phyloP scores from a whole-genome alignment of 345 rosid genomes.

The Dipteronia dyeriana region DNA sequence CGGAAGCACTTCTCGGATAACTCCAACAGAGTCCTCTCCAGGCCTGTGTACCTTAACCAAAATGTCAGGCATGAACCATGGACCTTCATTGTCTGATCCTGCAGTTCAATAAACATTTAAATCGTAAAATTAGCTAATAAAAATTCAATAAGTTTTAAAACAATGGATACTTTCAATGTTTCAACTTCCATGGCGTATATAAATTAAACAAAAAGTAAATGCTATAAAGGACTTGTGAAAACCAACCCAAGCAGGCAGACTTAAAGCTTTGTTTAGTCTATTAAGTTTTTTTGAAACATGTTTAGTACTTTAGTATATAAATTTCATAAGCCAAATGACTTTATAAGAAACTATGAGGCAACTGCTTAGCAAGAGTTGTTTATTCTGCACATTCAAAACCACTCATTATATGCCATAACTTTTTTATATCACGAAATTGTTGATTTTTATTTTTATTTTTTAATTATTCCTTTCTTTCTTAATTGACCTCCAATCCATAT shows the following conservation, averaged over 20 bases:
- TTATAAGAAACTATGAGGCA: neutral
- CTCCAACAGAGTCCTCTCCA: slow-evolving; percentile 64
- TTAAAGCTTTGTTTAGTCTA: neutral
- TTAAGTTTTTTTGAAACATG: neutral
- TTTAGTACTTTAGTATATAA: neutral
- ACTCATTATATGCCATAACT: neutral
- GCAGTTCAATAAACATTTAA: slow-evolving; percentile 18
- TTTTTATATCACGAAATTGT: neutral
- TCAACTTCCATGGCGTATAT: neutral
- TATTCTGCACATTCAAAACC: neutral
- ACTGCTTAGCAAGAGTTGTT: neutral
- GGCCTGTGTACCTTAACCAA: slow-evolving; percentile 71
- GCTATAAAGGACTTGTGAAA: neutral
- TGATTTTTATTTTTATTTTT: neutral
- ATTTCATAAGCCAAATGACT: neutral
- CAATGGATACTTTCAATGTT: neutral
- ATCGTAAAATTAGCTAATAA: neutral
- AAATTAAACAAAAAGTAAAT: neutral
- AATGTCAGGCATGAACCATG: slow-evolving; percentile 88
- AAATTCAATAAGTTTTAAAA: neutral
- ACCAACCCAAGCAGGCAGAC: neutral
- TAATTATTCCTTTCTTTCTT: neutral
- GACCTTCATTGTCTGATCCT: slow-evolving; percentile 85
- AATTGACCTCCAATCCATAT: neutral
- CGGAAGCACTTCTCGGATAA: slow-evolving; percentile 78